These are phyloP conservation scores for Eleusine coracana DNA, from an alignment of 176 grass and related monocot species.

Conservation along the genomic window DNA sequence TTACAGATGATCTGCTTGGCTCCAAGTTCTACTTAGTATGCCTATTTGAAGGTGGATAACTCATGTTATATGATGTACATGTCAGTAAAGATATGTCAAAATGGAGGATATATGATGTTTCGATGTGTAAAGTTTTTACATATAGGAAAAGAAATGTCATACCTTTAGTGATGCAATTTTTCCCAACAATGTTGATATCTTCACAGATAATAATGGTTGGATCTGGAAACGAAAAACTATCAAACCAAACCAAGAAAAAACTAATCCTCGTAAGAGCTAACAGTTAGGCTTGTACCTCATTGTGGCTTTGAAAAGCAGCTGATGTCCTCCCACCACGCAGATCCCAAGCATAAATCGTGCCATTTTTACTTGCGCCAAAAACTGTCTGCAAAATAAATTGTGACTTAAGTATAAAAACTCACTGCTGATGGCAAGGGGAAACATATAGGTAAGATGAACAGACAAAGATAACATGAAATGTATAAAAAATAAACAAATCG, in stretches of 20 bases:
- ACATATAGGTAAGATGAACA: neutral
- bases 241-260: slow-evolving; percentile 32
- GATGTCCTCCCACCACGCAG: slow-evolving; percentile 82
- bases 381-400: slow-evolving; percentile 58
- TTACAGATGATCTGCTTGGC: slow-evolving; percentile 1
- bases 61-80: neutral
- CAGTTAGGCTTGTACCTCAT: slow-evolving; percentile 50
- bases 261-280: neutral
- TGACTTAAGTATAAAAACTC: neutral
- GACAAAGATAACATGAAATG: neutral
- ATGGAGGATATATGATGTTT: slow-evolving; percentile 19
- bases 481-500: neutral
- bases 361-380: slow-evolving; percentile 78
- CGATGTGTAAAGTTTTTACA: neutral
- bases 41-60: neutral
- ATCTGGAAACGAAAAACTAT: slow-evolving; percentile 46
- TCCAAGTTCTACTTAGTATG: slow-evolving; percentile 6
- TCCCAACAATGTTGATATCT: slow-evolving; percentile 77
- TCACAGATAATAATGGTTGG: slow-evolving; percentile 73
- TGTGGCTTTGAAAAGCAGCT: slow-evolving; percentile 90
- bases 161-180: slow-evolving; percentile 89
- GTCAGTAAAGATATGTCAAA: slow-evolving; percentile 15
- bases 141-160: slow-evolving; percentile 20
- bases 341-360: slow-evolving; percentile 84
- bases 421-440: slow-evolving; percentile 22